phyloP scores from a whole-genome alignment of 768 basidiomycete genomes.

The Thelephora ganbajun region DNA sequence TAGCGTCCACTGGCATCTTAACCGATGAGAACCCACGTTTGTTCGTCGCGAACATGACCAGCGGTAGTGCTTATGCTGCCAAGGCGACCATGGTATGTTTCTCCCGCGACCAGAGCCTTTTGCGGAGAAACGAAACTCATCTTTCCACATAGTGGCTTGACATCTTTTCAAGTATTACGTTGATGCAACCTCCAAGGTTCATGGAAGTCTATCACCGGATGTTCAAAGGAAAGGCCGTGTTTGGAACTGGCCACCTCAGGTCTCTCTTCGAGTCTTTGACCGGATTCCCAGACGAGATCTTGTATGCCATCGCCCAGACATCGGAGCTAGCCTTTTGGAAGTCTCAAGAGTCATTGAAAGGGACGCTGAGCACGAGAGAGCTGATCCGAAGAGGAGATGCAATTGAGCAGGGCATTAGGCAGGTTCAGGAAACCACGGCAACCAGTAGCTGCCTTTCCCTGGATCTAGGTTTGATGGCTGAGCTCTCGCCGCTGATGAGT shows the following conservation, averaged over 20 bases:
- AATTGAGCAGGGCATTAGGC: conserved; percentile 53
- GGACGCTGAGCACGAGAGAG: conserved; percentile 59
- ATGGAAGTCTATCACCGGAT: conserved; percentile 52
- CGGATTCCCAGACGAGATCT: conserved; percentile 68
- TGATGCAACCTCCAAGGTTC: conserved; percentile 49
- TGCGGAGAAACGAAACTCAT: no score
- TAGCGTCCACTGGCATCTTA: conserved; percentile 49
- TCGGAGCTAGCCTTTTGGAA: conserved; percentile 72
- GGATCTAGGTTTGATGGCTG: conserved; percentile 22
- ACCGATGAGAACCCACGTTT: conserved; percentile 51
- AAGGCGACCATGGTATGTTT: conserved; percentile 61
- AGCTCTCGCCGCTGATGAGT: conserved; percentile 9
- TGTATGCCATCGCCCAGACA: conserved; percentile 64
- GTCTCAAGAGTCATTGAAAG: conserved; percentile 42
- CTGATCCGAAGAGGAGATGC: conserved; percentile 58
- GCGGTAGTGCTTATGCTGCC: conserved; percentile 41
- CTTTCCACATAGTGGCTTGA: conserved; percentile 85
- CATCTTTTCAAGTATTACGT: conserved; percentile 53
- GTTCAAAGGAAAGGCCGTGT: conserved; percentile 28
- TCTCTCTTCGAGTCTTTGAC: conserved; percentile 54
- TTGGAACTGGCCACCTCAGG: conserved; percentile 24
- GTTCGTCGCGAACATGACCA: conserved; percentile 39
- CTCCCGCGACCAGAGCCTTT: neutral
- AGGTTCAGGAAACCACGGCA: conserved; percentile 21
- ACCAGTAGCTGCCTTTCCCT: conserved; percentile 11